Evolutionary conservation across 495 filamentous ascomycete species (phyloP).

Genomic region (Hypoxylon lienhwacheense): DNA sequence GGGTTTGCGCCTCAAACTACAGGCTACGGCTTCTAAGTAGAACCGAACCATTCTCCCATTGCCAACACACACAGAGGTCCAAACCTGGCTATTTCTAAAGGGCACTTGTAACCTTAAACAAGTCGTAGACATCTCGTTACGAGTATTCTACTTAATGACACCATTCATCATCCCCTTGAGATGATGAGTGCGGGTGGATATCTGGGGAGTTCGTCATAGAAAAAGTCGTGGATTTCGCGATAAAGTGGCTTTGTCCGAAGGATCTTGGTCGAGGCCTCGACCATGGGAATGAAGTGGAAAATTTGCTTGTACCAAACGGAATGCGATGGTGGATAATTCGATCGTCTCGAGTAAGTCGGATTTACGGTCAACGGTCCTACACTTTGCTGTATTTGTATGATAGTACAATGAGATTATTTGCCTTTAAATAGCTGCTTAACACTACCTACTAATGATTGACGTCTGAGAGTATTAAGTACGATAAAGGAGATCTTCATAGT

Average conservation of each 20-base stretch:
- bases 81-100: not conserved
- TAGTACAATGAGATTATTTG: constrained; percentile 21
- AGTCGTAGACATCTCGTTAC: not conserved
- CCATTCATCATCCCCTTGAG: constrained; percentile 1
- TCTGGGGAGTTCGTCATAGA: constrained; percentile 20
- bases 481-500: no score
- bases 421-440: no score
- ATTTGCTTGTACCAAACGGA: constrained; percentile 6
- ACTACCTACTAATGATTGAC: no score
- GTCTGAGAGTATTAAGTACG: no score
- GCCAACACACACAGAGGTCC: not conserved
- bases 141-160: constrained; percentile 9
- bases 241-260: constrained; percentile 20
- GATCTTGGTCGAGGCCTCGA: constrained; percentile 9
- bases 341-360: constrained; percentile 4
- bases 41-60: not conserved
- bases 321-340: constrained; percentile 1
- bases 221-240: constrained; percentile 28
- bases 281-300: not conserved
- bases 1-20: constrained; percentile 81
- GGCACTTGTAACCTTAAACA: not conserved
- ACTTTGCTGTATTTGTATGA: constrained; percentile 32
- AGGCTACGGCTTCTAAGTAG: constrained; percentile 58
- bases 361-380: constrained; percentile 10
- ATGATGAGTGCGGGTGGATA: constrained; percentile 10